Evolutionary conservation across 2,329 filamentous ascomycete species (phyloP).

Genomic region (Aspergillus brunneoviolaceus): DNA sequence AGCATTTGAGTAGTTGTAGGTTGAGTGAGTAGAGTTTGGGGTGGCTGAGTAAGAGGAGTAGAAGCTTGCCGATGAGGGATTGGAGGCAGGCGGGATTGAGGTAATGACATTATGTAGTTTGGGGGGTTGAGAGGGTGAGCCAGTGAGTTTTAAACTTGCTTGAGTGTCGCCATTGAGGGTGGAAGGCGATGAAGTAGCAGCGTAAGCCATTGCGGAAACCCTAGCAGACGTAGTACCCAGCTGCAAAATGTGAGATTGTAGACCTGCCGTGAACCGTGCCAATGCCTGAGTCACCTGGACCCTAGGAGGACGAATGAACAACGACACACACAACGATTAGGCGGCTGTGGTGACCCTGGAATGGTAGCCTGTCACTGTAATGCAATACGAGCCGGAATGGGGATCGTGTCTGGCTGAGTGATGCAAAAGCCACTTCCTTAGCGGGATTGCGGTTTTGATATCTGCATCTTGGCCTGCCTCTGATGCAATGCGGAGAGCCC

Average conservation of each 20-base stretch:
- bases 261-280: constrained; percentile 32
- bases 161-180: constrained; percentile 39
- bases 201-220: constrained; percentile 39
- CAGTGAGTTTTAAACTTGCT: constrained; percentile 38
- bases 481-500: constrained; percentile 42
- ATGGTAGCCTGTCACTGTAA: constrained; percentile 25
- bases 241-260: constrained; percentile 29
- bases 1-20: constrained; percentile 30
- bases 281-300: constrained; percentile 43
- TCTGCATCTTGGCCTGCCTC: constrained; percentile 46
- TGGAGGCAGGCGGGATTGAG: constrained; percentile 28
- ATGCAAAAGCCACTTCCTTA: constrained; percentile 42
- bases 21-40: constrained; percentile 30
- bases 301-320: constrained; percentile 35
- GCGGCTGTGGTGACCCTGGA: constrained; percentile 29
- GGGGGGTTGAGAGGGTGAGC: constrained; percentile 31
- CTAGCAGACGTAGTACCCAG: constrained; percentile 32
- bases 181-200: constrained; percentile 35
- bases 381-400: constrained; percentile 34
- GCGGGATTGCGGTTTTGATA: constrained; percentile 42
- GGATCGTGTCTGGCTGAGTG: constrained; percentile 31
- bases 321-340: constrained; percentile 26
- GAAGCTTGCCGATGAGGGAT: constrained; percentile 28
- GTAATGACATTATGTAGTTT: constrained; percentile 39
- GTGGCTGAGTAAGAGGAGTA: constrained; percentile 32